Base-by-base conservation (phyloP, 1,284 basidiomycete genomes). In the Clitocybe nebularis region DNA sequence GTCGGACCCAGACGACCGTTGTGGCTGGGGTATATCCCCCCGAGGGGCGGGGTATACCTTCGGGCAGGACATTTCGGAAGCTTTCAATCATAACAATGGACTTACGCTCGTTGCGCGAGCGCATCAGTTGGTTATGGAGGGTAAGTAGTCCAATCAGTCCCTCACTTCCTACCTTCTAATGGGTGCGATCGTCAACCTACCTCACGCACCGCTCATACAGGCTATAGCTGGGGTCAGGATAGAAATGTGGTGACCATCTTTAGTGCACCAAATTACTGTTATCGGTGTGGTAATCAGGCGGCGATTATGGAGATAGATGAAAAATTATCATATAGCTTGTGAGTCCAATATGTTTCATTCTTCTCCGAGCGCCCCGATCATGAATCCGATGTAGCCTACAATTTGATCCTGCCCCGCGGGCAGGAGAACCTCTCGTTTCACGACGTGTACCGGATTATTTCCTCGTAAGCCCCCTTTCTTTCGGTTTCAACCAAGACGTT, bases 231-330 rank as follows among this genome's bases (percentile, higher is more conserved):
- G 94, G 93, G 93, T 49, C 95, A 98, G 70, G 95, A 99, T 70
- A 81, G 93, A 63, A 99, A 99, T 62, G 96, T 99, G n/a, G 95
- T 99, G 51, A 99, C 95, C 35, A 98, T 99, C 63, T 99, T 98
- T 74, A 97, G 94, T 51, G 95, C 95, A 56, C 95, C 95, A 36
- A 97, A 97, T 71, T 96, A 96, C 71, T 99, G 96, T 71, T 99
- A 99, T 76, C 81, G 96, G 63, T 99, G 96, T 65, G 95, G 95
- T 43, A 99, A 99, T 68, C 96, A 99, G 64, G 95, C 95, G 36
- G 96, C 96, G 37, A 99, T 99, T 65, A 96, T 99, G 87, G 95
- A 99, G 71, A 97, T 99, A 67, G 95, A 99, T 69, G 96, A 99
- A 78, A 93, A 93, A 75, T 75, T 94, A 79, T 90, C 90, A 49